Evolutionary conservation across 768 basidiomycete species (phyloP).

Genomic region (Trametes cinnabarina): DNA sequence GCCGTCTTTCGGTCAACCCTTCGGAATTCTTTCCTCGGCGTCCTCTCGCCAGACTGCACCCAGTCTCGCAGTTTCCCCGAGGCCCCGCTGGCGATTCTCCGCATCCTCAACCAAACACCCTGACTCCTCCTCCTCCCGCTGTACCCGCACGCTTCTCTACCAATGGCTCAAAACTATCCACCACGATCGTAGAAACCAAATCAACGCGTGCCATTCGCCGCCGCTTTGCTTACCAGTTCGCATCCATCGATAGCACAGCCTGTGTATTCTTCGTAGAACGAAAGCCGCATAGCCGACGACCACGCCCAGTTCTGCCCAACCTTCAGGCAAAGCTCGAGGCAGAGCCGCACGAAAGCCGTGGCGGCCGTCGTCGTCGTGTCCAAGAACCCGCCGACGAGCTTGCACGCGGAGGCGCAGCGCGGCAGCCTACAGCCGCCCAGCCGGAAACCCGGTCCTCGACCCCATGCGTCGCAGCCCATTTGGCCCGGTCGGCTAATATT

Average conservation of each 20-base stretch:
- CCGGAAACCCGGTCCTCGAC: background rate
- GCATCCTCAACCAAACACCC: background rate
- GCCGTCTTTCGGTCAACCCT: slow-evolving; percentile 11
- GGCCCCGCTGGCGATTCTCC: no score
- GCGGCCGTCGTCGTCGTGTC: background rate
- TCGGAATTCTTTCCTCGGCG: slow-evolving; percentile 17
- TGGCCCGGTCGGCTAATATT: slow-evolving; percentile 4
- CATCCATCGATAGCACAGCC: no score
- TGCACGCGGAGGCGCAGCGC: background rate
- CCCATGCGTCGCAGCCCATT: background rate
- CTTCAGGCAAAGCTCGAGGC: no score
- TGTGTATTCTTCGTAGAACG: no score
- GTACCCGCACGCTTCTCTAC: background rate
- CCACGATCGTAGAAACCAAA: background rate
- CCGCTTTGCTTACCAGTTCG: background rate
- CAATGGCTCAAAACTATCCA: background rate
- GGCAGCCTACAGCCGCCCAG: background rate
- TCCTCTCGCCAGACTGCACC: background rate
- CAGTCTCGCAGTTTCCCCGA: background rate
- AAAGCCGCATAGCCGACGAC: background rate
- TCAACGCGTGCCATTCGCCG: background rate
- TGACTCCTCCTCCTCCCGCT: background rate
- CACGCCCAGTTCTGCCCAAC: background rate
- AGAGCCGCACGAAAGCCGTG: background rate
- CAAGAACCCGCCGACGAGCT: background rate